Conservation (phyloP, 2,329 filamentous ascomycete species). For the Claviceps quebecensis region DNA sequence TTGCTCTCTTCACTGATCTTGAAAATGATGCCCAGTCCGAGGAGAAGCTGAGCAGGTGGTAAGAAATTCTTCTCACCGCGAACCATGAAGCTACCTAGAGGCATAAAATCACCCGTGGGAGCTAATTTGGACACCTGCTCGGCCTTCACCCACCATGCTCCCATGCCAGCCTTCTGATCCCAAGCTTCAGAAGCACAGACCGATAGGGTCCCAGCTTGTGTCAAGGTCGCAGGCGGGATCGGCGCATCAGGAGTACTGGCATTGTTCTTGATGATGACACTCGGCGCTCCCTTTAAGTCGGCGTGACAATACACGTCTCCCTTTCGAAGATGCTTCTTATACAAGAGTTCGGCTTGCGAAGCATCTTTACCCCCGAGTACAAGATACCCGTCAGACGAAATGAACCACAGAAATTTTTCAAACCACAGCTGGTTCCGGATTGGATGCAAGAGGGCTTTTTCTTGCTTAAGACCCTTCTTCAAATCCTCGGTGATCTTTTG, state of each 20-base stretch:
- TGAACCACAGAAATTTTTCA: slow-evolving; percentile 91
- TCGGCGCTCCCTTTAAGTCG: slow-evolving; percentile 69
- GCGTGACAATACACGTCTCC: slow-evolving; percentile 89
- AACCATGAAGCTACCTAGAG: slow-evolving; percentile 65
- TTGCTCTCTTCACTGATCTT: slow-evolving; percentile 81
- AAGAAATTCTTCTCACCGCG: slow-evolving; percentile 82
- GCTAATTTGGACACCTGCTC: slow-evolving; percentile 84
- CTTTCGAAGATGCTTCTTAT: slow-evolving; percentile 69
- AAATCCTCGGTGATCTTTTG: slow-evolving; percentile 77
- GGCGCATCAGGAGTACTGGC: slow-evolving; percentile 63
- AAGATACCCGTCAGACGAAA: slow-evolving; percentile 89
- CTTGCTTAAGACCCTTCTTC: slow-evolving; percentile 78
- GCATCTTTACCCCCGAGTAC: slow-evolving; percentile 80
- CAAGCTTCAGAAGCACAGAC: slow-evolving; percentile 82
- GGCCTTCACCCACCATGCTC: slow-evolving; percentile 87
- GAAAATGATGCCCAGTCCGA: slow-evolving; percentile 82
- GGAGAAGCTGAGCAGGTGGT: slow-evolving; percentile 70
- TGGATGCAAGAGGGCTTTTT: slow-evolving; percentile 74
- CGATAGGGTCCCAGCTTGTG: slow-evolving; percentile 74
- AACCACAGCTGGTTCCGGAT: slow-evolving; percentile 85
- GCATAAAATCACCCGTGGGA: slow-evolving; percentile 64
- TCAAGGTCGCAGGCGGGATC: slow-evolving; percentile 79
- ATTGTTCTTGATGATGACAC: slow-evolving; percentile 85
- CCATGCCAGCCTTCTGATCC: slow-evolving; percentile 94
- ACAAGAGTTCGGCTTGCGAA: slow-evolving; percentile 85